phyloP scores from a whole-genome alignment of 495 filamentous ascomycete species.

The Hypoxylon trugodes region DNA sequence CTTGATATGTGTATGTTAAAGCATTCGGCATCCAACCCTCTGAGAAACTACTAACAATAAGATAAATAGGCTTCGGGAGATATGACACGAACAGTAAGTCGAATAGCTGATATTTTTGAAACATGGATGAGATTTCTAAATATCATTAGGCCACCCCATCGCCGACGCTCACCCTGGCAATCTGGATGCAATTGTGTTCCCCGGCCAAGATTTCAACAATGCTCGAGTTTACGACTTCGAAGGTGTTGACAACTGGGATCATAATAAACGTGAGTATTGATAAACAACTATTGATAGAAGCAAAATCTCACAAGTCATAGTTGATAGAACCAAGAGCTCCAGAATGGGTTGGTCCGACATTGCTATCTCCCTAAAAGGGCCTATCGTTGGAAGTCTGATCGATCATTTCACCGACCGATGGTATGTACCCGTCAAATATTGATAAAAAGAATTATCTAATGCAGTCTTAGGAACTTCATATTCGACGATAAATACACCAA shows the following conservation, averaged over 20 bases:
- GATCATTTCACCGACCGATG: conserved; percentile 87
- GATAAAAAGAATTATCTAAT: conserved; percentile 4
- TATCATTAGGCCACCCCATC: conserved; percentile 71
- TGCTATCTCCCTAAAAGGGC: conserved; percentile 80
- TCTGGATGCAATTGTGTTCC: conserved; percentile 77
- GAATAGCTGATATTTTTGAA: background rate
- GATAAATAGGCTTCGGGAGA: conserved; percentile 64
- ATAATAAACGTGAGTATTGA: conserved; percentile 72
- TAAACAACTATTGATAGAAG: background rate
- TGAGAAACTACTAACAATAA: conserved; percentile 20
- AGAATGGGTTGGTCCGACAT: conserved; percentile 97
- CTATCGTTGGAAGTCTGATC: conserved; percentile 78
- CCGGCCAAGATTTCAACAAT: conserved; percentile 96
- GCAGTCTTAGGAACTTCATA: conserved; percentile 74
- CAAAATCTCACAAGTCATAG: conserved; percentile 42
- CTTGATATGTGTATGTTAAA: conserved; percentile 65
- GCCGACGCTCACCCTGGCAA: conserved; percentile 86
- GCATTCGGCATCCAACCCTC: background rate
- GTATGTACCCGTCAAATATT: conserved; percentile 45
- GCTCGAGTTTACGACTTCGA: conserved; percentile 87
- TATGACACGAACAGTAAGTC: conserved; percentile 66
- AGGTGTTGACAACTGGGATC: conserved; percentile 81
- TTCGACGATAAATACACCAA: conserved; percentile 81
- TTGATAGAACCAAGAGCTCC: conserved; percentile 79
- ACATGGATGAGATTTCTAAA: conserved; percentile 29